phyloP scores from a whole-genome alignment of 2,329 filamentous ascomycete species.

The Fusarium lateritium region DNA sequence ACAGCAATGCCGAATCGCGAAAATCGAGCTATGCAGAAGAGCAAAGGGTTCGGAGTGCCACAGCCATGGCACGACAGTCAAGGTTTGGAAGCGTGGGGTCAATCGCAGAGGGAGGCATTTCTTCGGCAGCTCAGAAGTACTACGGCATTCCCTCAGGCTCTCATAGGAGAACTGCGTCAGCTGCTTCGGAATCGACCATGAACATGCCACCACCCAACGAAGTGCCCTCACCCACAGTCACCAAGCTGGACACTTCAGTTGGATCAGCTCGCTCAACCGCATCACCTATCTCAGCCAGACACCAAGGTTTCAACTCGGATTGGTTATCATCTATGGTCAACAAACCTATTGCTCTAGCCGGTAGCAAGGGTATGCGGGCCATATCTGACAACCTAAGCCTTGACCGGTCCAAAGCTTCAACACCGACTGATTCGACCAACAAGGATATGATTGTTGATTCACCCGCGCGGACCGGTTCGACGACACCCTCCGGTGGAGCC shows the following conservation, averaged over 20 bases:
- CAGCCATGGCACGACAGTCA: conserved; percentile 79
- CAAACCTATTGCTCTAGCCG: conserved; percentile 65
- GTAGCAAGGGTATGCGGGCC: conserved; percentile 80
- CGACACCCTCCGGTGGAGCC: conserved; percentile 73
- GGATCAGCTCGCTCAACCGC: conserved; percentile 58
- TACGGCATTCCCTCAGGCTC: conserved; percentile 67
- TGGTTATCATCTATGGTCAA: conserved; percentile 68
- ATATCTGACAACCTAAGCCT: conserved; percentile 83
- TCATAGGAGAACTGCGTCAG: conserved; percentile 74
- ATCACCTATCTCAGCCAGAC: conserved; percentile 61
- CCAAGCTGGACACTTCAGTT: conserved; percentile 68
- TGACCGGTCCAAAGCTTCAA: conserved; percentile 67
- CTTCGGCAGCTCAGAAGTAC: conserved; percentile 80
- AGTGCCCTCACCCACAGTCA: conserved; percentile 69
- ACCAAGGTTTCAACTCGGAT: conserved; percentile 65
- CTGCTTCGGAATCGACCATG: conserved; percentile 68
- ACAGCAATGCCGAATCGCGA: conserved; percentile 73
- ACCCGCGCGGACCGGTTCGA: conserved; percentile 81
- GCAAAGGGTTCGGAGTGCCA: conserved; percentile 75
- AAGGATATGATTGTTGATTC: conserved; percentile 58
- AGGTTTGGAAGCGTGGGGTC: conserved; percentile 86
- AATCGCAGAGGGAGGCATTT: conserved; percentile 71
- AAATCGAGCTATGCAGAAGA: conserved; percentile 85
- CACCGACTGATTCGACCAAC: conserved; percentile 63
- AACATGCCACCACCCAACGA: conserved; percentile 69